Evolutionary conservation across 2,329 filamentous ascomycete species (phyloP).

Genomic region (Aspergillaceae sp.): DNA sequence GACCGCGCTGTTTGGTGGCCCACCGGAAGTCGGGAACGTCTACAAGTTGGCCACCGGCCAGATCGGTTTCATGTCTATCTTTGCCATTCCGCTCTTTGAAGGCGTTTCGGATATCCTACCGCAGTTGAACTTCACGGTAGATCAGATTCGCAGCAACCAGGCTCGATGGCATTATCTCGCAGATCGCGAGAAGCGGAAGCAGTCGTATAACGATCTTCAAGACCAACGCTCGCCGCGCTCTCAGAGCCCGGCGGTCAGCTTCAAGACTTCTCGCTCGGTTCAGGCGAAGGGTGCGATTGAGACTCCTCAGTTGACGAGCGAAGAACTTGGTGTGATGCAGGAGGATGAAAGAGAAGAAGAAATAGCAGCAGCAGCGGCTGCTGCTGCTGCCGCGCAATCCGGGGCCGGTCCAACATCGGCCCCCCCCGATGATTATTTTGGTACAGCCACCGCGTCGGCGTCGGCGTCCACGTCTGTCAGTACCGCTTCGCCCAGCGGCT

Average conservation of each 20-base stretch:
- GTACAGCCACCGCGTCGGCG: neutral
- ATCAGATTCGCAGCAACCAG: slow-evolving; percentile 72
- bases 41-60: slow-evolving; percentile 79
- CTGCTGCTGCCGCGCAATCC: neutral
- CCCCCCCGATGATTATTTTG: neutral
- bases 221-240: slow-evolving; percentile 25
- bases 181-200: slow-evolving; percentile 22
- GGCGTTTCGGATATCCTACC: slow-evolving; percentile 80
- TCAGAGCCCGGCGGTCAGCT: slow-evolving; percentile 19
- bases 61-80: slow-evolving; percentile 93
- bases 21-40: slow-evolving; percentile 73
- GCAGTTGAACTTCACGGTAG: slow-evolving; percentile 71
- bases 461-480: neutral
- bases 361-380: neutral
- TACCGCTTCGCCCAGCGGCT: slow-evolving; percentile 6
- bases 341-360: neutral
- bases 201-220: slow-evolving; percentile 15
- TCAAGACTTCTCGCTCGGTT: slow-evolving; percentile 1
- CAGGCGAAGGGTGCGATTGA: neutral
- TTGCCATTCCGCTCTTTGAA: slow-evolving; percentile 84
- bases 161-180: slow-evolving; percentile 50
- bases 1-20: slow-evolving; percentile 71
- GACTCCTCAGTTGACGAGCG: neutral
- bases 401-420: neutral
- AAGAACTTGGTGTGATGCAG: neutral